Evolutionary conservation across 106 monocot species (phyloP).

Genomic region (Narthecium ossifragum): DNA sequence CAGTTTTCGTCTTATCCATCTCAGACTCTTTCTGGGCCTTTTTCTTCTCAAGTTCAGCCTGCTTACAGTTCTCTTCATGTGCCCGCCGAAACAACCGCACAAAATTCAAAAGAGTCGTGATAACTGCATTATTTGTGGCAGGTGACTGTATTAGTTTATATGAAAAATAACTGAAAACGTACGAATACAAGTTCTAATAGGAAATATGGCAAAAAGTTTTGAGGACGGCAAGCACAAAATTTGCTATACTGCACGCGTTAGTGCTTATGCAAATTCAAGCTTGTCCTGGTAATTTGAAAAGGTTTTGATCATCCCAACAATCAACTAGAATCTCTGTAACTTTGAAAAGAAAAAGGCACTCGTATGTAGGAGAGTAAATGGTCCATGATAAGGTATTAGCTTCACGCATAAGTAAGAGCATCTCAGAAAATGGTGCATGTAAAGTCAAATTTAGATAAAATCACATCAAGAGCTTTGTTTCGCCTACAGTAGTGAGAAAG

Average conservation of each 20-base stretch:
- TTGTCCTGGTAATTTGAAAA: background rate
- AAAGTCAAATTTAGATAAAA: too few species aligned
- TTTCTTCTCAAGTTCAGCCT: conserved; percentile 62
- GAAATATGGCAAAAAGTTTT: background rate
- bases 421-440: too few species aligned
- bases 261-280: background rate
- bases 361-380: background rate
- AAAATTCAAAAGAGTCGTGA: conserved; percentile 63
- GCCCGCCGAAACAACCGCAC: conserved; percentile 52
- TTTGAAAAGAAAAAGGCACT: background rate
- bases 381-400: background rate
- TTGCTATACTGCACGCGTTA: background rate
- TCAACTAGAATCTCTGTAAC: background rate
- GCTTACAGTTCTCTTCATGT: conserved; percentile 80
- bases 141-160: background rate
- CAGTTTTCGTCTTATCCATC: conserved; percentile 26
- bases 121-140: conserved; percentile 39
- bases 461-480: too few species aligned
- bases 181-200: background rate
- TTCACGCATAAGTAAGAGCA: too few species aligned
- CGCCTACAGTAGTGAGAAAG: background rate
- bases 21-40: conserved; percentile 66
- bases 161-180: background rate
- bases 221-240: too few species aligned
- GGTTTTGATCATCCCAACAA: background rate